A percentile compares a stretch with the other conserved stretches of the same genome.
phyloP scores from a whole-genome alignment of 148 eudicot genomes.

The Fagopyrum homotropicum region DNA sequence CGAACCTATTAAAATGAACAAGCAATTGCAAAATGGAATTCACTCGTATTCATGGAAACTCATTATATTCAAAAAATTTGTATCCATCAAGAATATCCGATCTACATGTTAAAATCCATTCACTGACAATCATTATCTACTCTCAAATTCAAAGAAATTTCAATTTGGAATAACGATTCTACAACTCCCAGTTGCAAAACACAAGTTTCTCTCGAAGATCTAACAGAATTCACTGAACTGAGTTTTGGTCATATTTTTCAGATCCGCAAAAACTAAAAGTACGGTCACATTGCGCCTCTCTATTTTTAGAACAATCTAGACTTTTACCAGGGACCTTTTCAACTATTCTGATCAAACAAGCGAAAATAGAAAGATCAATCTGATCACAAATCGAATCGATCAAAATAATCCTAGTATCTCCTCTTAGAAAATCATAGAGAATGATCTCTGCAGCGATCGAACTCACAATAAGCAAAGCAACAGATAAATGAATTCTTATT shows the following conservation, averaged over 20 bases:
- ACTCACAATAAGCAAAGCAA: neutral
- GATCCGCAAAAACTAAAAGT: neutral
- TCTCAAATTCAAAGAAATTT: neutral
- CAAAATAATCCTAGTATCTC: neutral
- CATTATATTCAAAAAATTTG: neutral
- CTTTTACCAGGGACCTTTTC: neutral
- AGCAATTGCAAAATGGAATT: neutral
- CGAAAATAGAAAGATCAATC: neutral
- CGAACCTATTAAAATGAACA: conserved; percentile 42
- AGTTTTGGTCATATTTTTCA: neutral
- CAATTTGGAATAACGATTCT: neutral
- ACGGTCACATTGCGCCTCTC: neutral
- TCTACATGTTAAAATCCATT: neutral
- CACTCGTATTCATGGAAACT: neutral
- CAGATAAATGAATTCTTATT: neutral
- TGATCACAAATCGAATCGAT: neutral
- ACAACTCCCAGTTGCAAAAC: neutral
- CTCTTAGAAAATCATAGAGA: neutral
- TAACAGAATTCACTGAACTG: neutral
- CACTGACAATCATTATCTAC: neutral
- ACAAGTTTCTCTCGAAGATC: neutral
- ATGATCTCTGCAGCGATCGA: neutral
- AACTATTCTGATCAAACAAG: neutral
- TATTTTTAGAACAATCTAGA: neutral
- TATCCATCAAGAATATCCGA: neutral